Evolutionary conservation across 202 grass and related monocot genomes (phyloP).

Genomic region (Musa balbisiana): DNA sequence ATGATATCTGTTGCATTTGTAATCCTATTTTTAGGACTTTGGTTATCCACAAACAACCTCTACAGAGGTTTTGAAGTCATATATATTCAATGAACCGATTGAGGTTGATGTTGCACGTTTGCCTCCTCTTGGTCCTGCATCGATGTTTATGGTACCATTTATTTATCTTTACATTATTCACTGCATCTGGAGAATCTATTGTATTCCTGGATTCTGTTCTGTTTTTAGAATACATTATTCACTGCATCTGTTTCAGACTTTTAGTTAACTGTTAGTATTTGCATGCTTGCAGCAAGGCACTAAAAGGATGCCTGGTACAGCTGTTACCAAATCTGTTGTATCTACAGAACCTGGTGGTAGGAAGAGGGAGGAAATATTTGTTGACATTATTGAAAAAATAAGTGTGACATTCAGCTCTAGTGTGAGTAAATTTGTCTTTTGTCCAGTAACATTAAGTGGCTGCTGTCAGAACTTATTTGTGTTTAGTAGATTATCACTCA

Average conservation of each 20-base stretch:
- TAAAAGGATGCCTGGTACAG: slow-evolving; percentile 95
- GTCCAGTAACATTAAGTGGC: neutral
- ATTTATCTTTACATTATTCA: neutral
- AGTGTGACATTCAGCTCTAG: slow-evolving; percentile 99
- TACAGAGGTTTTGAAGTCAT: slow-evolving; percentile 89
- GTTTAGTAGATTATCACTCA: neutral
- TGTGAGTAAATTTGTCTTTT: slow-evolving; percentile 39
- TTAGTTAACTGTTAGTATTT: slow-evolving; percentile 23
- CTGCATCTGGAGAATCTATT: neutral
- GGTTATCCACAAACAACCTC: slow-evolving; percentile 98
- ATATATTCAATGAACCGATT: slow-evolving; percentile 99
- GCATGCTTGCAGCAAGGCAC: slow-evolving; percentile 78
- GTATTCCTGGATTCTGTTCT: neutral
- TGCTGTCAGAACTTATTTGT: neutral
- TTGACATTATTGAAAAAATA: slow-evolving; percentile 99
- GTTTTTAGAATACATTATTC: neutral
- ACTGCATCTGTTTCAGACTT: neutral
- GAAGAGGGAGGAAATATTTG: slow-evolving; percentile 99
- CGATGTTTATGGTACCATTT: slow-evolving; percentile 87
- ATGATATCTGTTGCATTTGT: slow-evolving; percentile 21
- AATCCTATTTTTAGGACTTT: slow-evolving; percentile 61
- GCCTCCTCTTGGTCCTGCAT: slow-evolving; percentile 89
- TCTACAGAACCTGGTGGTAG: slow-evolving; percentile 80
- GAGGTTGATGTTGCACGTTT: slow-evolving; percentile 84
- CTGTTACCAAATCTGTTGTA: slow-evolving; percentile 99